Evolutionary conservation across 441 rosid genomes (phyloP).

Genomic region (Viola pubescens): DNA sequence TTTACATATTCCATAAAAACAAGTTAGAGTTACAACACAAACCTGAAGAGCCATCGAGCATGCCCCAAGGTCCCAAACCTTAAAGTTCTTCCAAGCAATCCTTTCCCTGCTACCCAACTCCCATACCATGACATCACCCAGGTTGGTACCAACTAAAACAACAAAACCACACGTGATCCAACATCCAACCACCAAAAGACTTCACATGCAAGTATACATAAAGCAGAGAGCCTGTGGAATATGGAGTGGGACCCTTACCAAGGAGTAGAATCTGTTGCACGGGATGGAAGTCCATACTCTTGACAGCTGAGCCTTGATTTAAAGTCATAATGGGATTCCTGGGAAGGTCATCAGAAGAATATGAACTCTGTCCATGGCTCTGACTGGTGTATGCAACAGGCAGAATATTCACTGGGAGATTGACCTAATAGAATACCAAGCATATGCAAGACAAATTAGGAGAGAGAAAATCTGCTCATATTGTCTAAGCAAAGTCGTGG

Average conservation of each 20-base stretch:
- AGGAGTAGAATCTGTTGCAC: conserved; percentile 61
- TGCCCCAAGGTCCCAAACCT: conserved; percentile 56
- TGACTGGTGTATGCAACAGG: conserved; percentile 54
- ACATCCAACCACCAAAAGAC: background rate
- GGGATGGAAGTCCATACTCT: conserved; percentile 86
- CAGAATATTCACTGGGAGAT: conserved; percentile 57
- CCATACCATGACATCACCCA: conserved; percentile 69
- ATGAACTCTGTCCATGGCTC: conserved; percentile 61
- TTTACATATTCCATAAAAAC: conserved; percentile 11
- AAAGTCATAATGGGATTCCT: conserved; percentile 47
- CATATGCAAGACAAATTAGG: background rate
- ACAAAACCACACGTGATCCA: conserved; percentile 14
- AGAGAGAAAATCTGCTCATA: background rate
- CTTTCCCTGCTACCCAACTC: conserved; percentile 60
- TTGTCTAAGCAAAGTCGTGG: no score
- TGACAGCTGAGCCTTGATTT: conserved; percentile 55
- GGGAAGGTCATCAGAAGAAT: conserved; percentile 66
- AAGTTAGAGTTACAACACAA: conserved; percentile 11
- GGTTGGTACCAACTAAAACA: conserved; percentile 68
- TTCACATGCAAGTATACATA: background rate
- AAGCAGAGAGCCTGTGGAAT: conserved; percentile 10
- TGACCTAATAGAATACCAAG: conserved; percentile 33
- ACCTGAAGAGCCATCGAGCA: conserved; percentile 64
- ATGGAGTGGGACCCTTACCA: conserved; percentile 31
- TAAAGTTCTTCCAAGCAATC: conserved; percentile 48